These are phyloP conservation scores for Fusarium domesticum DNA, from an alignment of 2,329 filamentous ascomycete species.

Conservation along the genomic window DNA sequence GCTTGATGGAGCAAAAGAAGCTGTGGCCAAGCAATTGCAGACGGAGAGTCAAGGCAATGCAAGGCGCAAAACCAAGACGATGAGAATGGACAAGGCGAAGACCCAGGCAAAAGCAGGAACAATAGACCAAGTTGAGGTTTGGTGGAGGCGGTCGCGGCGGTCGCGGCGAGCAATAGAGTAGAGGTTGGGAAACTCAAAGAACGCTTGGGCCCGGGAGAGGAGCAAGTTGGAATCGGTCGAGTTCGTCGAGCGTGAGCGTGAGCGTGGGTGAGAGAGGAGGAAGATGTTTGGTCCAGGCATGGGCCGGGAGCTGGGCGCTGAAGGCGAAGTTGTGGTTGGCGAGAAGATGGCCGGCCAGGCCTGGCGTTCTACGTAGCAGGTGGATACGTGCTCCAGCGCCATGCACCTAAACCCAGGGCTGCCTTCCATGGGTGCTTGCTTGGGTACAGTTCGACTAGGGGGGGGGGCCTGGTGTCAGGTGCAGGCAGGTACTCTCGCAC, in stretches of 20 bases:
- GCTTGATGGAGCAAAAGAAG: constrained; percentile 29
- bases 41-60: constrained; percentile 18
- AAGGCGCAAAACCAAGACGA: constrained; percentile 4
- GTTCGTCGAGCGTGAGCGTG: neutral
- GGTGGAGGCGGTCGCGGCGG: neutral
- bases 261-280: neutral
- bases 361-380: neutral
- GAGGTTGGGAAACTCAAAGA: neutral
- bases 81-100: neutral
- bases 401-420: too few species aligned
- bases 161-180: neutral
- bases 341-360: neutral
- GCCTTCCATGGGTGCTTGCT: too few species aligned
- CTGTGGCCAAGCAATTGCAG: constrained; percentile 24
- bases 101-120: neutral
- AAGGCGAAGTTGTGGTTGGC: neutral
- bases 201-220: neutral
- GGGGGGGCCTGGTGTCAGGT: too few species aligned
- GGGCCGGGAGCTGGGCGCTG: neutral
- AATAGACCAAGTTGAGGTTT: neutral
- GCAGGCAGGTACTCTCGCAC: neutral
- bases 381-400: neutral
- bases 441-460: too few species aligned
- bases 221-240: neutral
- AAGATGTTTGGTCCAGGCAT: neutral